Base-by-base conservation (phyloP, 495 filamentous ascomycete genomes). In the Wilcoxina mikolae region DNA sequence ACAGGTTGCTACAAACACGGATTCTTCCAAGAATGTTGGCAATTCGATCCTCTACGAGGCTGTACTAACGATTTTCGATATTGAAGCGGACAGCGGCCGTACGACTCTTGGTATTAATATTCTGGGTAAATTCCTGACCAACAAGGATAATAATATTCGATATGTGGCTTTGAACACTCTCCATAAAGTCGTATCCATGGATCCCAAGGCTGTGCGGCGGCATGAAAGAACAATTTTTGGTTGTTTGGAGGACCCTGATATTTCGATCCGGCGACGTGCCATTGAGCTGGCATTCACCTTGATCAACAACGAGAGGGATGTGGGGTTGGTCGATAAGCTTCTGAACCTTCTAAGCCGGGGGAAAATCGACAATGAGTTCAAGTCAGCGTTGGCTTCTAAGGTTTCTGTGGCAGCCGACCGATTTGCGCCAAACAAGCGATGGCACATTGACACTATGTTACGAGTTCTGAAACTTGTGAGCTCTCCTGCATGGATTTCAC, bases 121-220 rank as follows among this genome's bases (percentile, higher is more conserved):
- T 52, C 78, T 98, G 7, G 91, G 91, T 65, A 98, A 96, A 67
- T 98, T 98, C 73, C 71, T 98, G 52, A 80, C 87, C 4, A 98
- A 98, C 69, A 85, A 89, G 67, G 91, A 98, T 70, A 98, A 98
- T 73, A 98, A 98, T 64, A 96, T 98, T 66, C 85, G 91, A 62
- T 98, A 98, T 66, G 91, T 98, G 45, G 91, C 91, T 23, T 70
- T 98, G 24, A 98, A 98, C 68, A 98, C 91, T 1, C 73, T 98
- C 55, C 90, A 94, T 70, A 98, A 98, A 70, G 91, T 98, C 49
- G 90, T 98, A 42, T 90, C 93, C 9, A 87, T 98, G 33, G 91
- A 98, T 66, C 93, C 91, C 17, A 96, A 95, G 64, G 93, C 91
- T 1, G 91, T 98, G 3, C 93, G 96, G 65, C 75, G 91, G 66